Evolutionary conservation across 2,329 filamentous ascomycete genomes (phyloP).

Genomic region (Talaromyces sp.): DNA sequence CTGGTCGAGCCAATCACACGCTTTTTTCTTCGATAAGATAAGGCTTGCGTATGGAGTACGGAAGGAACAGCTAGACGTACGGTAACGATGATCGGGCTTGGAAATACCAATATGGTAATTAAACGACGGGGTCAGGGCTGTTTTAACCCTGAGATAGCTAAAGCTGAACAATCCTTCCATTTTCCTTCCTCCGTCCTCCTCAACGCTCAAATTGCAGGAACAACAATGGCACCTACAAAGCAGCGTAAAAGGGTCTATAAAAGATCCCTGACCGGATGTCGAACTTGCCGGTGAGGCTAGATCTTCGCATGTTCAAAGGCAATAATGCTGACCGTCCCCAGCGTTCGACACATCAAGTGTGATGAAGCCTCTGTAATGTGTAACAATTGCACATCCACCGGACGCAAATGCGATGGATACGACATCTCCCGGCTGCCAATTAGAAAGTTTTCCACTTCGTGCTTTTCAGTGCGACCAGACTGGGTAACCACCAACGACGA

Average conservation of each 20-base stretch:
- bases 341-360: slow-evolving; percentile 20
- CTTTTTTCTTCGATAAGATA: not conserved
- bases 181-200: not conserved
- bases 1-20: not conserved
- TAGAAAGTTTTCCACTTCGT: not conserved
- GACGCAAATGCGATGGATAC: slow-evolving; percentile 17
- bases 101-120: not conserved
- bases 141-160: not conserved
- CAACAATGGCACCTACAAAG: not conserved
- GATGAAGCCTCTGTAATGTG: slow-evolving; percentile 37
- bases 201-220: not conserved
- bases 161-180: not conserved
- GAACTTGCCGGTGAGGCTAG: slow-evolving; percentile 1
- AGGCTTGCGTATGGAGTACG: too few relatives aligned
- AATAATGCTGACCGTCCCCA: not conserved
- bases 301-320: not conserved
- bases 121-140: not conserved
- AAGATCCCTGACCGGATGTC: slow-evolving; percentile 2
- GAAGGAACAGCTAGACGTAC: too few relatives aligned
- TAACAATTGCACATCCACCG: slow-evolving; percentile 34
- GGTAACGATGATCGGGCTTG: not conserved
- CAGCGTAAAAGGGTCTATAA: not conserved
- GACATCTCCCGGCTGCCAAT: slow-evolving; percentile 5
- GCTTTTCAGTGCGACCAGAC: slow-evolving; percentile 12
- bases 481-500: slow-evolving; percentile 22